Percentiles rank a stretch among this genome's conserved stretches.
These are phyloP conservation scores for Brassica napus DNA, from an alignment of 345 rosid genomes.

Conservation along the genomic window Da-Ae NC_063437.1:11177001-11177500, in stretches of 20 bases:
- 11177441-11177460: slow-evolving; percentile 42
- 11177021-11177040: background rate
- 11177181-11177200: background rate
- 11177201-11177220: background rate
- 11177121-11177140: slow-evolving; percentile 62
- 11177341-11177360: background rate
- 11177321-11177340: background rate
- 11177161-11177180: background rate
- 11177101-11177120: slow-evolving; percentile 56
- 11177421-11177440: slow-evolving; percentile 51
- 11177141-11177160: slow-evolving; percentile 54
- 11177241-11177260: background rate
- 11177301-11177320: background rate
- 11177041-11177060: background rate
- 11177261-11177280: too few relatives aligned
- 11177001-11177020: slow-evolving; percentile 46
- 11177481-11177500: slow-evolving; percentile 62
- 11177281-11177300: slow-evolving; percentile 19
- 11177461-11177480: slow-evolving; percentile 55
- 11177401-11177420: slow-evolving; percentile 36
- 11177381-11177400: background rate
- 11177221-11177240: slow-evolving; percentile 18
- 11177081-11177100: slow-evolving; percentile 72
- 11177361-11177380: background rate
- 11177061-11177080: slow-evolving; percentile 10